Evolutionary conservation across 441 rosid species (phyloP), one percentile per base, ranked within the genome.

Genomic region (Adansonia madagascariensis): DNA sequence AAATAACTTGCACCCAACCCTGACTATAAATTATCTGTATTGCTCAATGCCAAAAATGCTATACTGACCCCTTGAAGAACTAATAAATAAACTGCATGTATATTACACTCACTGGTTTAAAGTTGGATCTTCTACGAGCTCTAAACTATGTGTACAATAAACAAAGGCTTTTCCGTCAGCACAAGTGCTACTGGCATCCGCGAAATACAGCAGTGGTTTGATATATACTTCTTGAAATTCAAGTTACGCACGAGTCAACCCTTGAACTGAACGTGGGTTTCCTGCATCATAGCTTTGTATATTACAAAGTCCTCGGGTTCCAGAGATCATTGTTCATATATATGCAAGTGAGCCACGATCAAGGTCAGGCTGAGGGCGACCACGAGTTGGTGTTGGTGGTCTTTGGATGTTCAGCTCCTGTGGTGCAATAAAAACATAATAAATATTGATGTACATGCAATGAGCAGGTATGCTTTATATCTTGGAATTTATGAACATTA

Each of bases 391-490:
- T 20, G 99, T 96, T 0, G 97, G 99, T 1, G 98, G 99, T 82
- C 98, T 91, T 89, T 96, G 98, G 77, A 94, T 92, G 85, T 96
- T 96, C 22, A 96, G 95, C 84, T 96, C 98, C 99, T 94, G 88
- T 80, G 71, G 47, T 35, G 59, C 35, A 71, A 27, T 63, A 74
- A 57, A 39, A 60, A 72, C 4, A 43, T 41, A 52, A 4, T n/a
- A 55, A 6, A 77, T 66, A 15, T 12, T 14, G n/a, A 41, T n/a
- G n/a, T 31, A 63, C 15, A 31, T 3, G 24, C 22, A 59, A 11
- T 8, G 39, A 12, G 44, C 6, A 39, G 41, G 15, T 46, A 75
- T 61, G 67, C 59, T 75, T 47, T 44, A 49, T 49, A 17, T 56
- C 12, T 47, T 17, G 12, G 74, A 47, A 53, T 61, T 18, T 12